These are phyloP conservation scores for Nakaseomyces sp. DNA, from an alignment of 1,139 yeast species.

Conservation along the genomic window DNA sequence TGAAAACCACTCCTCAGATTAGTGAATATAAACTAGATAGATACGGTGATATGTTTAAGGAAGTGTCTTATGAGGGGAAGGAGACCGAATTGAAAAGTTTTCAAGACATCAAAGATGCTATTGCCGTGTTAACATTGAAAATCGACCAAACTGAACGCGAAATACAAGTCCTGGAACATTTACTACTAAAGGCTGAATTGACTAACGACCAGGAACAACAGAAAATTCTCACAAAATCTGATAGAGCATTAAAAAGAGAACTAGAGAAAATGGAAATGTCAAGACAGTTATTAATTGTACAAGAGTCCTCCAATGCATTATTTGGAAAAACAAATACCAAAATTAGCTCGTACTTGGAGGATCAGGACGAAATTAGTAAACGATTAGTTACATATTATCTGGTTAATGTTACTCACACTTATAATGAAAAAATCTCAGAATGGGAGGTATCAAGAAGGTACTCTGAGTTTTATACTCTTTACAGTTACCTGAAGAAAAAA, in stretches of 20 bases:
- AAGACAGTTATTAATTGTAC: constrained; percentile 72
- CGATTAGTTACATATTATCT: constrained; percentile 61
- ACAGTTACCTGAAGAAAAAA: constrained; percentile 50
- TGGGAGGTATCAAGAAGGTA: constrained; percentile 89
- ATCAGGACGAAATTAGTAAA: constrained; percentile 41
- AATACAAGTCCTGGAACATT: constrained; percentile 51
- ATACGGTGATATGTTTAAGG: not conserved
- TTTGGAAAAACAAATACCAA: constrained; percentile 59
- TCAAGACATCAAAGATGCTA: constrained; percentile 9
- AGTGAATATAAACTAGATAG: not conserved
- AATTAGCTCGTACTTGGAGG: constrained; percentile 60
- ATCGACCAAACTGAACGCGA: constrained; percentile 59
- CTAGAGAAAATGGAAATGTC: constrained; percentile 62
- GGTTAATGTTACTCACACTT: constrained; percentile 59
- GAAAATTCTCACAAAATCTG: constrained; percentile 58
- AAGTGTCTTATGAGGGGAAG: not conserved
- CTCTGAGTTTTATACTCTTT: constrained; percentile 69
- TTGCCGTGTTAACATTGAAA: constrained; percentile 40
- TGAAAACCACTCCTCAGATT: not conserved
- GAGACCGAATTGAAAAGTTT: constrained; percentile 2
- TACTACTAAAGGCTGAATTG: constrained; percentile 70
- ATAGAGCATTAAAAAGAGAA: constrained; percentile 57
- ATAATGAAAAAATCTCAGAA: constrained; percentile 49
- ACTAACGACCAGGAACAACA: constrained; percentile 67
- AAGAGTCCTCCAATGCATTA: constrained; percentile 71